Evolutionary conservation across 2,329 filamentous ascomycete genomes (phyloP).

Genomic region (Ophiocordyceps robertsii): DNA sequence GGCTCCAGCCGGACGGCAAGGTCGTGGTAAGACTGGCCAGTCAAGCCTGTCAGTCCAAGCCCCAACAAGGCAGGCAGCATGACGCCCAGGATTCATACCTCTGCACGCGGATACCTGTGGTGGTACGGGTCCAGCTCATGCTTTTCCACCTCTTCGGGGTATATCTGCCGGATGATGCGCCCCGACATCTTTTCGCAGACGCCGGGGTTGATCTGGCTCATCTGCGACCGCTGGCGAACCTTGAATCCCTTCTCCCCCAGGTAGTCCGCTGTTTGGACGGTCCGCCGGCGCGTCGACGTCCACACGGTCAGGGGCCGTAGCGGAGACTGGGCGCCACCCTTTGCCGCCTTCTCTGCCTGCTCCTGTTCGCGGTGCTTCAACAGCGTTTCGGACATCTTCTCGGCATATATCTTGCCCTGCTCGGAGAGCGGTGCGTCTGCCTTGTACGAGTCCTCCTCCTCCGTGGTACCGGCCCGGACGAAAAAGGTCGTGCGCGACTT

Average conservation of each 20-base stretch:
- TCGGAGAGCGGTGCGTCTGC: constrained; percentile 74
- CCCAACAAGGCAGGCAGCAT: neutral
- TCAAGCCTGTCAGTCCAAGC: constrained; percentile 1
- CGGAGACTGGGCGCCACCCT: constrained; percentile 53
- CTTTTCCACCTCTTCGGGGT: constrained; percentile 83
- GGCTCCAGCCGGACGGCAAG: constrained; percentile 95
- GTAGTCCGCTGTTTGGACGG: constrained; percentile 76
- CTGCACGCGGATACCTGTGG: constrained; percentile 86
- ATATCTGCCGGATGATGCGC: constrained; percentile 62
- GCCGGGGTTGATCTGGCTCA: constrained; percentile 94
- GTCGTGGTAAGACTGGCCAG: constrained; percentile 78
- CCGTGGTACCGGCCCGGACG: constrained; percentile 70
- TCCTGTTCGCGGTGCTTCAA: constrained; percentile 75
- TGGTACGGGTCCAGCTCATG: constrained; percentile 94
- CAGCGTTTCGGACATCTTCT: constrained; percentile 74
- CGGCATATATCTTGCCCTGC: constrained; percentile 67
- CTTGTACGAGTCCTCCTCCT: constrained; percentile 86
- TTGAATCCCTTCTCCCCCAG: constrained; percentile 71
- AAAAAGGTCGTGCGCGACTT: constrained; percentile 92
- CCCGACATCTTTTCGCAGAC: constrained; percentile 93
- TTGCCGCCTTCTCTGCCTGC: constrained; percentile 51
- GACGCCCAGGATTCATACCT: constrained; percentile 37
- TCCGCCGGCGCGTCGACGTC: constrained; percentile 85
- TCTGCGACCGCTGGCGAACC: constrained; percentile 82
- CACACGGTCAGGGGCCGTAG: constrained; percentile 78